A percentile compares a stretch with the other conserved stretches of the same genome.
phyloP scores from a whole-genome alignment of 306 rosid species.

The Prunus campanulata region DNA sequence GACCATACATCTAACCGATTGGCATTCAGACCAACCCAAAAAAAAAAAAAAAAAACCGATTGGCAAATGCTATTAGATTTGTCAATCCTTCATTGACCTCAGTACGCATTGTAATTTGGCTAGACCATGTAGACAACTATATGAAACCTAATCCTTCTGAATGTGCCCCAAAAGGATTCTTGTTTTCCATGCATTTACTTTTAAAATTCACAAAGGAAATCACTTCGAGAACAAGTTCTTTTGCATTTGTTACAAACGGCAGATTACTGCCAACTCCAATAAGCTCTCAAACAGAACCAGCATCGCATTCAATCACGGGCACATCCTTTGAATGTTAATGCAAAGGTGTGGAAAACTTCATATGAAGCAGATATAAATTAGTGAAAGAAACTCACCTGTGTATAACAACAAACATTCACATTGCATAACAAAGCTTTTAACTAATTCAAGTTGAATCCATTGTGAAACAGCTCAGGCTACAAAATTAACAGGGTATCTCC shows the following conservation, averaged over 20 bases:
- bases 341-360: neutral
- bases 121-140: neutral
- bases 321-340: neutral
- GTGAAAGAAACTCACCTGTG: neutral
- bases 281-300: neutral
- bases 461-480: conserved; percentile 26
- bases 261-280: neutral
- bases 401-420: conserved; percentile 10
- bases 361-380: neutral
- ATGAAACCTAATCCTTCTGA: neutral
- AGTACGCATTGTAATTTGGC: neutral
- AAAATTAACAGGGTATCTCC: conserved; percentile 28
- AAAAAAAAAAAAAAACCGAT: neutral
- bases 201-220: neutral
- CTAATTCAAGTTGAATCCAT: conserved; percentile 28
- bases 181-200: neutral
- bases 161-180: neutral
- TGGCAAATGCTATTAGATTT: neutral
- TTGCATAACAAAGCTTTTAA: conserved; percentile 11
- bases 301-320: neutral
- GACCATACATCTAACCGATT: neutral
- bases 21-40: neutral
- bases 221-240: neutral
- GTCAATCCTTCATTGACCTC: neutral
- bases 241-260: neutral